Evolutionary conservation across 371 early-diverging fungal species (phyloP).

Genomic region (Rhizopus stolonifer): DNA sequence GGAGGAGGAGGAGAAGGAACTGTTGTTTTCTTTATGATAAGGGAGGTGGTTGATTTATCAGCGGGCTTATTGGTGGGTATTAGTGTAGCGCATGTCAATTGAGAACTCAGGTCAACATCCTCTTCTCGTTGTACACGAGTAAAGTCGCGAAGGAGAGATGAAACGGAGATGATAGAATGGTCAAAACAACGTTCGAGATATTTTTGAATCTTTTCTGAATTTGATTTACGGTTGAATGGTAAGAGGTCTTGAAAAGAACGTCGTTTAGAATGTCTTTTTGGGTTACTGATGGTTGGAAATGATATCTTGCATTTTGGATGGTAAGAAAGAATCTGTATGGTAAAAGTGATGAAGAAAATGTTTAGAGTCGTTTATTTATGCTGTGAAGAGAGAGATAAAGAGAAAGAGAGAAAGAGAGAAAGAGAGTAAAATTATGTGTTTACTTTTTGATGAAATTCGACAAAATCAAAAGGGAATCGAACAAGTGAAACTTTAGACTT

Average conservation of each 20-base stretch:
- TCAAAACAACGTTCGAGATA: conserved; percentile 44
- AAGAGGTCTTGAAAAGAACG: neutral
- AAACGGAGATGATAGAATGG: conserved; percentile 40
- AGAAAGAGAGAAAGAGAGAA: conserved; percentile 7
- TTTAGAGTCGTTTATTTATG: too few species aligned
- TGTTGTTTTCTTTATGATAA: too few species aligned
- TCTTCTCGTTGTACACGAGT: conserved; percentile 47
- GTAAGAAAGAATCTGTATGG: neutral
- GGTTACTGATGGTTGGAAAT: conserved; percentile 14
- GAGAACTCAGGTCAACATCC: conserved; percentile 22
- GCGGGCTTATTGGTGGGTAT: conserved; percentile 2
- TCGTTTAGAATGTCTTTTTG: conserved; percentile 18
- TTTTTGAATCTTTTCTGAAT: conserved; percentile 36
- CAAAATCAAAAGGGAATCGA: conserved; percentile 59
- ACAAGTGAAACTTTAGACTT: conserved; percentile 48
- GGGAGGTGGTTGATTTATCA: too few species aligned
- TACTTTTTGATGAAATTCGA: conserved; percentile 63
- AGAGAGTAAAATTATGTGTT: neutral
- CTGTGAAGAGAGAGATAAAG: conserved; percentile 28
- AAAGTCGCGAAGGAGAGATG: conserved; percentile 45
- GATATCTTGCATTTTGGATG: neutral
- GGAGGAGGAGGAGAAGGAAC: too few species aligned
- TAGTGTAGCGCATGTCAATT: conserved; percentile 13
- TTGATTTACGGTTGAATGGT: neutral
- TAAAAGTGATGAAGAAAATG: too few species aligned